Conservation (phyloP, 257 asterid species). For the Ajuga chamaepitys region DNA sequence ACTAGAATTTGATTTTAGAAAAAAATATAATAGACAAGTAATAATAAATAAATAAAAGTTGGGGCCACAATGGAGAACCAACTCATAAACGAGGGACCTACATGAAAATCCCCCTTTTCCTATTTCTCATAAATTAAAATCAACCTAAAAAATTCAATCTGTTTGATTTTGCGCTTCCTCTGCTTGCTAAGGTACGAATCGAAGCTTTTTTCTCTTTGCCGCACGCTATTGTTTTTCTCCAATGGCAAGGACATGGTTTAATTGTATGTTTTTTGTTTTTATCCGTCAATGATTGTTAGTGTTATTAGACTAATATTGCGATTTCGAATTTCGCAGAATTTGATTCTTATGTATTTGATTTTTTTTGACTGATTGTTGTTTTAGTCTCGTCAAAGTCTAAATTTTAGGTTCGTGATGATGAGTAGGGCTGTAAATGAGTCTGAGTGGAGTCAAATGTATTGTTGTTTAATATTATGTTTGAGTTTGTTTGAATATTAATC, state of each 20-base stretch:
- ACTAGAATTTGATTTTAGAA: too few species aligned
- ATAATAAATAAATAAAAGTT: too few species aligned
- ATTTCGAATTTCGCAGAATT: not conserved
- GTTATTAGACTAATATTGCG: not conserved
- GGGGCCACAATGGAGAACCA: not conserved
- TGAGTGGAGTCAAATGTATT: too few species aligned
- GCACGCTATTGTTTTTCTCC: not conserved
- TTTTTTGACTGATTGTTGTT: not conserved
- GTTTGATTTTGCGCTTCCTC: not conserved
- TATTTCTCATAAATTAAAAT: not conserved
- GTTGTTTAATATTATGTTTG: too few species aligned
- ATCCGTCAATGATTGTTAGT: not conserved
- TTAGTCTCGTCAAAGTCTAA: not conserved
- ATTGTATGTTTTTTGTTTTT: not conserved
- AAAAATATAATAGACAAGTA: too few species aligned
- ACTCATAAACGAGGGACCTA: not conserved
- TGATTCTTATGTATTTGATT: not conserved
- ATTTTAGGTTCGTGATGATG: not conserved
- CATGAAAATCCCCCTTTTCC: not conserved
- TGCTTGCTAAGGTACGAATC: slow-evolving; percentile 2
- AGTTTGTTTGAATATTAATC: too few species aligned
- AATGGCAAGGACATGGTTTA: not conserved
- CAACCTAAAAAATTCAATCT: not conserved
- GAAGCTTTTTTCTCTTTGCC: not conserved
- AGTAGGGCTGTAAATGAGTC: too few species aligned